Evolutionary conservation across 2,329 filamentous ascomycete genomes (phyloP).

Genomic region (Aspergillus ustus): DNA sequence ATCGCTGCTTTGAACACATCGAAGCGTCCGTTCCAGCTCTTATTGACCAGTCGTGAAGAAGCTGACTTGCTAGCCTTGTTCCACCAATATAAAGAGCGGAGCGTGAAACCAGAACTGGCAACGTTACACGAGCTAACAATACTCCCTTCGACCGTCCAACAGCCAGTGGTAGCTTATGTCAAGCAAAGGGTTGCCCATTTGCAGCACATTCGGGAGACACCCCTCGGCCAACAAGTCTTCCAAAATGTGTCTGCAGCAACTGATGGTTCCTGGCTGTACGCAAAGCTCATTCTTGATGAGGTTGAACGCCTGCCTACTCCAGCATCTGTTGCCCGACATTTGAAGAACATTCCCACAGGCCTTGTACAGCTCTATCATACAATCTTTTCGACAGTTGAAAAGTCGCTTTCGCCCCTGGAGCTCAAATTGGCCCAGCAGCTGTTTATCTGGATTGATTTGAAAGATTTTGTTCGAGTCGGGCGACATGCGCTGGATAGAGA

Average conservation of each 20-base stretch:
- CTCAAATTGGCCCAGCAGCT: conserved; percentile 1
- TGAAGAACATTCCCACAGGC: background rate
- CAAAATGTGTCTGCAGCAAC: background rate
- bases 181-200: background rate
- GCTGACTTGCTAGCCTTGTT: background rate
- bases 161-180: background rate
- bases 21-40: background rate
- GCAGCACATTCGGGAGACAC: background rate
- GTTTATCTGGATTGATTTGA: conserved; percentile 3
- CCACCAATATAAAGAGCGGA: background rate
- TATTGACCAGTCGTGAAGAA: background rate
- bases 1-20: background rate
- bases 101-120: background rate
- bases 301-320: conserved; percentile 1
- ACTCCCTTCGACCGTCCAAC: background rate
- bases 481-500: background rate
- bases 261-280: background rate
- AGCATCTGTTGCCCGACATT: background rate
- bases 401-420: background rate
- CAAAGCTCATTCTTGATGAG: background rate
- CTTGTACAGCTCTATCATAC: conserved; percentile 3
- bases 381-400: background rate
- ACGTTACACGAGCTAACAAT: background rate
- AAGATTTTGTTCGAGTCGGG: background rate
- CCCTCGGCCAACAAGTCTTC: background rate